A percentile compares a stretch with the other conserved stretches of the same genome.
phyloP scores from a whole-genome alignment of 2,329 filamentous ascomycete genomes.

The Fusarium sp. region DNA sequence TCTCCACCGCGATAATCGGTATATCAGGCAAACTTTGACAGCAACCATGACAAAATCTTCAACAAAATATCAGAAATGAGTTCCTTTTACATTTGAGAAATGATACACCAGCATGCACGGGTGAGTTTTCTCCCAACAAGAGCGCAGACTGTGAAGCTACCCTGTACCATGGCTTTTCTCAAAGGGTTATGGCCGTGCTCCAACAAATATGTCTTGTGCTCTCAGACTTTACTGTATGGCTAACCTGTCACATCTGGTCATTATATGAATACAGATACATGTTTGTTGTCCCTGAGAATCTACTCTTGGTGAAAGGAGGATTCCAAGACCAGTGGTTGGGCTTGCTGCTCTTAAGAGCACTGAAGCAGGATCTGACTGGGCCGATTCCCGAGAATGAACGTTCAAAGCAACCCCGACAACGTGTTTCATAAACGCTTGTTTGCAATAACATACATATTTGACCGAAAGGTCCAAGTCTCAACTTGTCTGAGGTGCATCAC shows the following conservation, averaged over 20 bases:
- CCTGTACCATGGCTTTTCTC: neutral
- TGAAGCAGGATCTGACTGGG: neutral
- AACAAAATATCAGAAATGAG: rapidly evolving
- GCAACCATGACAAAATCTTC: rapidly evolving
- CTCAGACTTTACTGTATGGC: neutral
- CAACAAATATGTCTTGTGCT: too few species aligned
- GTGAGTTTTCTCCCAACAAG: neutral
- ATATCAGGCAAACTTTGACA: too few species aligned
- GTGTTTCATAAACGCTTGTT: neutral
- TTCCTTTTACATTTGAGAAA: neutral
- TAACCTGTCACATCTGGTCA: neutral
- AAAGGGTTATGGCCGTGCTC: rapidly evolving
- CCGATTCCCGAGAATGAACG: neutral
- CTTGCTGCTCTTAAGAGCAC: neutral
- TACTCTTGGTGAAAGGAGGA: neutral
- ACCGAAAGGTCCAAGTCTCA: neutral
- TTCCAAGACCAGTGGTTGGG: neutral
- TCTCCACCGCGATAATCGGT: rapidly evolving
- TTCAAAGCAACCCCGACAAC: neutral
- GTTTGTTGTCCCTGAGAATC: too few species aligned
- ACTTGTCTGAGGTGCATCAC: slow-evolving; percentile 19
- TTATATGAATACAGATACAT: neutral
- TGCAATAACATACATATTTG: neutral
- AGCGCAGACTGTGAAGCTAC: neutral
- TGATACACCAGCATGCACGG: neutral